Base-by-base conservation (phyloP, 2,329 filamentous ascomycete genomes). In the Aspergillus sp. region DNA sequence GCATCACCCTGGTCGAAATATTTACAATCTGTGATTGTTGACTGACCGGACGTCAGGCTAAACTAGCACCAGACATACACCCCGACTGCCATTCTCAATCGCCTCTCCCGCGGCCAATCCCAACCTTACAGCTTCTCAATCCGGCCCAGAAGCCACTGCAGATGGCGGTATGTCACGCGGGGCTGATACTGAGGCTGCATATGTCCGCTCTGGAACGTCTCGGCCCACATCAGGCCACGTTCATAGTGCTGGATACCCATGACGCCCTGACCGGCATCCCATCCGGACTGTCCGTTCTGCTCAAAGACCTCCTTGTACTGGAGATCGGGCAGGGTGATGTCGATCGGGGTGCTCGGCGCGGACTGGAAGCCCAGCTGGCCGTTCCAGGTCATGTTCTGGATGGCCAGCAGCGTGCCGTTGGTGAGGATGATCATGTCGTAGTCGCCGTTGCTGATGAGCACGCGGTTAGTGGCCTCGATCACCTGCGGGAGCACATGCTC, bases 361-460 rank as follows among this genome's bases (percentile, higher is more conserved):
- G 70, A 65, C 63, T 86, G 82, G 77, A 94, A 93, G 0, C 89
- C 89, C 43, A 88, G 81, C 49, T 80, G 69, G 11, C 88, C 88
- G 52, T 84, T 84, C 85, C 86, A 93, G 0, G 88, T 92, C 85
- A 93, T 90, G 75, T 92, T 92, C 66, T 94, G 89, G 58, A 93
- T 86, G 2, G 81, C 79, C 6, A 92, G 74, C 1, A 93, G 76
- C 0, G 88, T 89, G 9, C 88, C 88, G 67, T 88, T 88, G 62
- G 80, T 79, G 19, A 87, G 75, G 17, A 91, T 78, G 54, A 89
- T 80, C 67, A 82, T 88, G 72, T 92, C 89, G n/a, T 88, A 80
- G 45, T 82, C 75, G 17, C 88, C 89, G 64, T 93, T 88, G 6
- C 79, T 85, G 64, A 94, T 86, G 59, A 95, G 80, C 7, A 89